A percentile compares a stretch with the other conserved stretches of the same genome.
phyloP scores from a whole-genome alignment of 2,329 filamentous ascomycete species.

The Fusarium abutilonis region DNA sequence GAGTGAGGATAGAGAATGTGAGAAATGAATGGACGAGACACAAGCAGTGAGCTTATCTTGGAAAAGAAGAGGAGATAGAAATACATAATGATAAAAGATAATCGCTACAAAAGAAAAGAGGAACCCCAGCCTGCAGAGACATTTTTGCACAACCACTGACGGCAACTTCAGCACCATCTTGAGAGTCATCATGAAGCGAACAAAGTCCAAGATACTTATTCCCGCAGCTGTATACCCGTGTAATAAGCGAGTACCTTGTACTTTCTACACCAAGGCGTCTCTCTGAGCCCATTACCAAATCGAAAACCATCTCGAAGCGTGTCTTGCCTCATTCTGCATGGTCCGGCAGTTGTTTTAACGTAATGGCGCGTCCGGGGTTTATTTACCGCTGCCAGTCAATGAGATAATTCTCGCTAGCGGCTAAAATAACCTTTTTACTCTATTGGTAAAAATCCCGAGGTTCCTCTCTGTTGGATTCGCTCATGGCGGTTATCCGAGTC shows the following conservation, averaged over 20 bases:
- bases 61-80: conserved; percentile 49
- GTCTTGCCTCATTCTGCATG: conserved; percentile 48
- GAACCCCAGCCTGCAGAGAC: conserved; percentile 32
- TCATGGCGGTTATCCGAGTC: conserved; percentile 12
- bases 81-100: conserved; percentile 54
- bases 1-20: conserved; percentile 32
- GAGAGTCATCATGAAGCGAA: background rate
- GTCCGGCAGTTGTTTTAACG: conserved; percentile 47
- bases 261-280: conserved; percentile 35
- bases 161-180: conserved; percentile 29
- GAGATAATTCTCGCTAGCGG: conserved; percentile 22
- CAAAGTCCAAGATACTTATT: conserved; percentile 22
- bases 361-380: conserved; percentile 44
- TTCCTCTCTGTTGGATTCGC: conserved; percentile 19
- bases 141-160: conserved; percentile 32
- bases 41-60: conserved; percentile 47
- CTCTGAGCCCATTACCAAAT: conserved; percentile 47
- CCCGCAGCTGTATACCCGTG: rapidly evolving
- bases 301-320: conserved; percentile 38
- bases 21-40: conserved; percentile 31
- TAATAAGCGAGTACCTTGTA: conserved; percentile 24
- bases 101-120: conserved; percentile 37
- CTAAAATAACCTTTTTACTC: conserved; percentile 42
- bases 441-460: conserved; percentile 29
- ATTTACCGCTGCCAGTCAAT: conserved; percentile 30